Evolutionary conservation across 441 rosid genomes (phyloP).

Genomic region (Aquilaria agallochum): DNA sequence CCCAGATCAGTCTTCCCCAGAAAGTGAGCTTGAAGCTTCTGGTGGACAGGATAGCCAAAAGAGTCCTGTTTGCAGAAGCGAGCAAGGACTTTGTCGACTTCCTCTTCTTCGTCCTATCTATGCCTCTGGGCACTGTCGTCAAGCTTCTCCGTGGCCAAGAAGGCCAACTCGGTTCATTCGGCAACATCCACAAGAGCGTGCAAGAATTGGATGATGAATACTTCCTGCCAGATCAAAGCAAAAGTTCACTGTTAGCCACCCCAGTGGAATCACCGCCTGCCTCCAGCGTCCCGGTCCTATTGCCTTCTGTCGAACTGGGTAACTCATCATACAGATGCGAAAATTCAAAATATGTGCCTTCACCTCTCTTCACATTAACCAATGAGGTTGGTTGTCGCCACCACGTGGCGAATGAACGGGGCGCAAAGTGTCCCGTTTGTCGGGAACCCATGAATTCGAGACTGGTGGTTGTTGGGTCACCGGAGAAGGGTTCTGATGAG

Average conservation of each 20-base stretch:
- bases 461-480: no score
- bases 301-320: no score
- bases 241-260: background rate
- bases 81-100: constrained; percentile 28
- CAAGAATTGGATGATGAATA: constrained; percentile 4
- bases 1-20: no score
- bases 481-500: background rate
- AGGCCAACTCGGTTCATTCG: constrained; percentile 13
- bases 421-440: background rate
- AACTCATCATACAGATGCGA: no score
- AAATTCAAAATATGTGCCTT: no score
- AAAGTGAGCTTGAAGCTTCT: constrained; percentile 20
- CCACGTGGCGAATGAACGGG: no score
- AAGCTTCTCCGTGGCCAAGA: background rate
- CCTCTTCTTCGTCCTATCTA: constrained; percentile 11
- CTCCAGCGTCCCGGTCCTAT: no score
- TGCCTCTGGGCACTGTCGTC: constrained; percentile 22
- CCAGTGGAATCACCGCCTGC: background rate
- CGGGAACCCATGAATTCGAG: no score
- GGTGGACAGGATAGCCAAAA: constrained; percentile 6
- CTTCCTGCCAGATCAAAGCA: constrained; percentile 5
- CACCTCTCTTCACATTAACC: no score
- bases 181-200: constrained; percentile 11
- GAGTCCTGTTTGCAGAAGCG: constrained; percentile 28
- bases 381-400: no score